phyloP scores from a whole-genome alignment of 2,329 filamentous ascomycete genomes.

The Epichloe elymi region DNA sequence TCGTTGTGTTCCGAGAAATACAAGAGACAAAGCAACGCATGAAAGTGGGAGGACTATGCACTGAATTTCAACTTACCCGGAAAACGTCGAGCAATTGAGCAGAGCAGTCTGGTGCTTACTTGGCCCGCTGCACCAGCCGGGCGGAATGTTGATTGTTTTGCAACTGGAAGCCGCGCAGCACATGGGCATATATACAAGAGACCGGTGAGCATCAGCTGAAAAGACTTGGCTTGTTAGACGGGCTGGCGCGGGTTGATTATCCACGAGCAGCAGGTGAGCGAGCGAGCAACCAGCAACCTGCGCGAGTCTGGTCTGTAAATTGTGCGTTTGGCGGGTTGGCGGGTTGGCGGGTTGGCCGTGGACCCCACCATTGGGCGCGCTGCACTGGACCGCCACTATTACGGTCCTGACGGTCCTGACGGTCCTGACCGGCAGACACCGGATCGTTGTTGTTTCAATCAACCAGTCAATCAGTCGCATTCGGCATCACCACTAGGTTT shows the following conservation, averaged over 20 bases:
- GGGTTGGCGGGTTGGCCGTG: not conserved
- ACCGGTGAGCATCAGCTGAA: not conserved
- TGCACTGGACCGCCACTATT: not conserved
- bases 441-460: not conserved
- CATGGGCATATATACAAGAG: not conserved
- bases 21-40: too few relatives aligned
- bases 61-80: not conserved
- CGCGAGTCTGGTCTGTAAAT: not conserved
- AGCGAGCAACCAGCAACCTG: not conserved
- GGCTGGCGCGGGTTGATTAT: not conserved
- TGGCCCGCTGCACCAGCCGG: not conserved
- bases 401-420: too few relatives aligned
- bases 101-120: not conserved
- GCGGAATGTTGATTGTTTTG: not conserved
- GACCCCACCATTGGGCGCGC: not conserved
- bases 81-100: not conserved
- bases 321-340: too few relatives aligned
- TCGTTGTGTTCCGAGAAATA: too few relatives aligned
- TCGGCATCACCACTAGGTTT: too few relatives aligned
- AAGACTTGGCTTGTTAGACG: not conserved
- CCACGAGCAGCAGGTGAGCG: not conserved
- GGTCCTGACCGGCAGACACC: too few relatives aligned
- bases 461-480: too few relatives aligned
- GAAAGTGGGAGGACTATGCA: not conserved
- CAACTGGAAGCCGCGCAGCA: not conserved